Base-by-base conservation (phyloP, 192 early-diverging fungal genomes). In the Phlyctochytrium planicorne region DNA sequence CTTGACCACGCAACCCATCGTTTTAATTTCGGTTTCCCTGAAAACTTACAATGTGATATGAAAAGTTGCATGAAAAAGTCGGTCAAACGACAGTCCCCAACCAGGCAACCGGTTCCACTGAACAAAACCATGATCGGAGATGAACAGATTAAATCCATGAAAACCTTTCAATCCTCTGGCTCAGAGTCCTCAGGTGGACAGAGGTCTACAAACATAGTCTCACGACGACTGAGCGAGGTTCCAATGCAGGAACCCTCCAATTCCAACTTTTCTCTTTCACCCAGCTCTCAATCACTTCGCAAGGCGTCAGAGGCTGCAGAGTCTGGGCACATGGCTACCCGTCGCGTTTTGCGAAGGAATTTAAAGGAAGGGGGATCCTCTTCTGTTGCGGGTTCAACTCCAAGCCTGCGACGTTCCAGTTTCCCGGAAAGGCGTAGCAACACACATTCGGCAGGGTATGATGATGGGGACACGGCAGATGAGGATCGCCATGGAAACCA, bases 51-150 rank as follows among this genome's bases (percentile, higher is more conserved):
- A 66, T 34, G 1, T 1, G 34, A 0, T 2, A 2, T 16, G 61
- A 10, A 24, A 17, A 74, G 72, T 4, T 77, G 70, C 36, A 14
- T 78, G 23, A 55, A 66, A 33, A 60, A 53, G 50, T 70, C 68
- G 4, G 60, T 70, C 12, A 53, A 34, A 57, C 29, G 47, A 17
- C 4, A 10, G 50, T 59, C 33, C 25, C 30, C 32, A 30, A n/a
- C 67, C 10, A 6, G 31, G 59, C 65, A 17, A 30, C 34, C 30
- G 16, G 27, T 57, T 14, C 6, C 16, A 12, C 55, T 57, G 14
- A 29, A 12, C 14, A 25, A 12, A 4, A 29, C 55, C 25, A 25
- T 29, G 10, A 57, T 57, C 55, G 55, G 55, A 10, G 55, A 14
- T 27, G 55, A 57, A 12, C 25, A 4, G 20, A 57, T 25, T 6